A percentile compares a stretch with the other conserved stretches of the same genome.
These are phyloP conservation scores for Aspergillus melleus DNA, from an alignment of 2,329 filamentous ascomycete species.

Conservation along the genomic window DNA sequence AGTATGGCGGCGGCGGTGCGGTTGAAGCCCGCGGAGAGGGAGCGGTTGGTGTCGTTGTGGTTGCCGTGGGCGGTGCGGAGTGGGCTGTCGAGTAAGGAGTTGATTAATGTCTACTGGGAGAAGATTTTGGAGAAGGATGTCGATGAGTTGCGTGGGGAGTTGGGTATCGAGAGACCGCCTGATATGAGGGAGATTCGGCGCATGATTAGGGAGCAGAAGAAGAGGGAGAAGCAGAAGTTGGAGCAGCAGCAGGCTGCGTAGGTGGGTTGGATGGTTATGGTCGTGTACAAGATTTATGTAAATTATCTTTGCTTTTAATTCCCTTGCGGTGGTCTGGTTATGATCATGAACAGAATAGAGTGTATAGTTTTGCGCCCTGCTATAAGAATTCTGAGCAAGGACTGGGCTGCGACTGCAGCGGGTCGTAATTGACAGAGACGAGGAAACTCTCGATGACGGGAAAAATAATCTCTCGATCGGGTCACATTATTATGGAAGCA, in stretches of 20 bases:
- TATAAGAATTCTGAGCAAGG: not conserved
- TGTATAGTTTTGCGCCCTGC: not conserved
- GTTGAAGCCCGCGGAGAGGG: slow-evolving; percentile 63
- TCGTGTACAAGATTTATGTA: slow-evolving; percentile 1
- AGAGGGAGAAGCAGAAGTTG: slow-evolving; percentile 57
- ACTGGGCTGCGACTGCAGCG: not conserved
- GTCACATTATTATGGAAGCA: not conserved
- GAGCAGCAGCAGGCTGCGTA: slow-evolving; percentile 17
- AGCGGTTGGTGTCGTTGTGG: slow-evolving; percentile 64
- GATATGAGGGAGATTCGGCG: slow-evolving; percentile 78
- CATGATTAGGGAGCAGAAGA: slow-evolving; percentile 67
- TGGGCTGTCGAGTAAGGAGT: slow-evolving; percentile 71
- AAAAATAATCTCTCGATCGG: too few species aligned
- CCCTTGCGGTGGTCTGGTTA: too few species aligned
- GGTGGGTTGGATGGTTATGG: not conserved
- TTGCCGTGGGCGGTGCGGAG: slow-evolving; percentile 89
- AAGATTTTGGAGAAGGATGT: slow-evolving; percentile 86
- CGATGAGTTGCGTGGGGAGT: slow-evolving; percentile 66
- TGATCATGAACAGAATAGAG: not conserved
- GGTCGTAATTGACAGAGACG: not conserved
- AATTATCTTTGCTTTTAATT: slow-evolving; percentile 4
- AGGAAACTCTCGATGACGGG: not conserved
- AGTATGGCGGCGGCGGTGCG: slow-evolving; percentile 71
- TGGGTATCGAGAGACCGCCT: slow-evolving; percentile 85
- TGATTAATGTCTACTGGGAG: slow-evolving; percentile 98